Evolutionary conservation across 805 yeast species (phyloP), one percentile per base, ranked within the genome.

Genomic region (Kodamaea nitidulidarum): DNA sequence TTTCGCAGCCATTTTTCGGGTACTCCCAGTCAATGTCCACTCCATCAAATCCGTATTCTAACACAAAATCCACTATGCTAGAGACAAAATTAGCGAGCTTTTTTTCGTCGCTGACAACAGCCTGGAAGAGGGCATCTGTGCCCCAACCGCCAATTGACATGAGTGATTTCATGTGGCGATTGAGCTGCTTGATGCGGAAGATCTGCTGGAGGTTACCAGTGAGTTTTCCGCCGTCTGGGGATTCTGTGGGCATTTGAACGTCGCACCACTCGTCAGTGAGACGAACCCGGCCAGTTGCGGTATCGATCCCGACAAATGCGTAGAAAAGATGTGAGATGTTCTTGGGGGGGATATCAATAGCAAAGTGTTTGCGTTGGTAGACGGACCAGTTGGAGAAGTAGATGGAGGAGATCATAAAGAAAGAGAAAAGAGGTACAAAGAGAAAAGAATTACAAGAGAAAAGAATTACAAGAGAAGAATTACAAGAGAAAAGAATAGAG

Each of bases 11-110:
- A 30, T 57, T 67, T 6, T 59, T 55, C 0, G 96, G 96, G 52
- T 80, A 91, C 60, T 91, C 98, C 96, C 96, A 91, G 61, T 91
- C 98, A 20, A 91, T 63, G 58, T 93, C 98, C 33, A 91, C 65
- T 0, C 98, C 98, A 57, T 93, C 97, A 52, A 93, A 80, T 0
- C 84, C 81, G 54, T 76, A 75, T 32, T 69, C 60, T 2, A 58
- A 40, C 56, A 87, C 66, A 16, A 75, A 58, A 0, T 60, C 56
- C 0, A 76, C 65, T 1, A 80, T 63, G 0, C 82, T 67, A 1
- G 52, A 36, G 2, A 79, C 73, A 56, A 90, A 86, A 0, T 31
- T 54, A 1, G 55, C 52, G 6, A 80, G 45, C 15, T 60, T 58
- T 2, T 22, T 11, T 1, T 33, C 37, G 26, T 54, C 49, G 1